Base-by-base conservation (phyloP, 2,329 filamentous ascomycete species). In the Diaporthe destruens region DNA sequence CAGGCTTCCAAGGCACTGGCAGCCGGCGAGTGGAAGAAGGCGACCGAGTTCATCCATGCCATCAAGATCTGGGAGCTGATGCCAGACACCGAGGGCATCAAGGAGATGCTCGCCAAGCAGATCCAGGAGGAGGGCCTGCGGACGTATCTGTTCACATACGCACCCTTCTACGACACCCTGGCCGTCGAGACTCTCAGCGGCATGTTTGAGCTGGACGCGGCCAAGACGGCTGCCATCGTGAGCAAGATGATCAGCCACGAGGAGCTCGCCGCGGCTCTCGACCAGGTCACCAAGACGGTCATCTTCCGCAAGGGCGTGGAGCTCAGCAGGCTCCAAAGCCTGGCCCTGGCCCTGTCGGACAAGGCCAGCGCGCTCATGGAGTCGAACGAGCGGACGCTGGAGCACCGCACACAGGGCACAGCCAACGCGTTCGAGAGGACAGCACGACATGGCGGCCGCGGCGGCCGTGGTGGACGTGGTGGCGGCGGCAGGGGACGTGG, bases 41-140 rank as follows among this genome's bases (percentile, higher is more conserved):
- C 95, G 20, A 95, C 92, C 29, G 89, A 93, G 75, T 96, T 97
- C 84, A 95, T 99, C 83, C 95, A 96, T 87, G 94, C 92, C 80
- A 99, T 99, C 87, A 99, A 98, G 91, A 99, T 99, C 82, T 99
- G 96, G 96, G 96, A 99, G 71, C 89, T 99, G 77, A 97, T 99
- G 90, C 93, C 95, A 72, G 92, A 96, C 83, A 90, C 93, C 32
- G 94, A 96, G 71, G 93, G 95, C 82, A 97, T 98, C 88, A 98
- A 98, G 91, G 84, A 89, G 69, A 98, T 99, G 96, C 93, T 99
- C 75, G 94, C 95, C 71, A 95, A 94, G 82, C 96, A 99, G 87
- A 98, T 98, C 81, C 97, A 99, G 84, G 96, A 99, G 84, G 96
- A 99, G 87, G 96, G 97, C 78, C 91, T 99, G 69, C 92, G 96